Evolutionary conservation across 306 rosid species (phyloP), one percentile per base, ranked within the genome.

Genomic region (Glycine latifolia): DNA sequence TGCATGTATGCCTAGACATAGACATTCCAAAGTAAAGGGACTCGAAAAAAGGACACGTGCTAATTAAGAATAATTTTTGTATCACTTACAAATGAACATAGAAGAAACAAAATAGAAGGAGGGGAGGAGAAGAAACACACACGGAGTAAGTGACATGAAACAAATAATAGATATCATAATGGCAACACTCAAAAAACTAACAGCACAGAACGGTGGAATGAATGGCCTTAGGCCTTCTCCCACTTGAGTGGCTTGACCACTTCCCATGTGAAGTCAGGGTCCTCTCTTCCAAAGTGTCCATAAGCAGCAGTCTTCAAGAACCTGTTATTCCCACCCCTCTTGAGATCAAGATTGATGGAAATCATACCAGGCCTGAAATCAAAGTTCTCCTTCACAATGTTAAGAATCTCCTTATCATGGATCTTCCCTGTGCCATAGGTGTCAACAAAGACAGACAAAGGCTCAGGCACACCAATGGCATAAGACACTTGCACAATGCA

Each of bases 361-460:
- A 92, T 92, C 97, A 92, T 92, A 0, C 97, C 97, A 10, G 97
- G 97, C 93, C 97, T 91, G 88, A 92, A 92, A 87, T 92, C 97
- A 37, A 92, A 92, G 83, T 3, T 91, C 74, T 92, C 91, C 92
- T 92, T 92, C 84, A 92, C 97, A 86, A 92, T 92, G 43, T 81
- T 84, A 37, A 92, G 92, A 66, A 92, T 92, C 87, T 92, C 97
- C 89, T 82, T 92, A 71, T 92, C 97, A 1, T 91, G 94, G 20
- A 92, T 91, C 85, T 91, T 92, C 33, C 97, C 97, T 2, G 97
- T 92, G 0, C 92, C 95, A 61, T 85, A 88, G 6, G 94, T 41
- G 1, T 92, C 92, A 43, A 92, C 97, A 56, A 89, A 91, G 10
- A 92, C 95, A 17, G 97, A 92, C 81, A 92, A 67, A 8, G 97